Percentiles rank a stretch among this genome's conserved stretches.
phyloP scores from a whole-genome alignment of 2,329 filamentous ascomycete species.

The Aspergillus ruber region DNA sequence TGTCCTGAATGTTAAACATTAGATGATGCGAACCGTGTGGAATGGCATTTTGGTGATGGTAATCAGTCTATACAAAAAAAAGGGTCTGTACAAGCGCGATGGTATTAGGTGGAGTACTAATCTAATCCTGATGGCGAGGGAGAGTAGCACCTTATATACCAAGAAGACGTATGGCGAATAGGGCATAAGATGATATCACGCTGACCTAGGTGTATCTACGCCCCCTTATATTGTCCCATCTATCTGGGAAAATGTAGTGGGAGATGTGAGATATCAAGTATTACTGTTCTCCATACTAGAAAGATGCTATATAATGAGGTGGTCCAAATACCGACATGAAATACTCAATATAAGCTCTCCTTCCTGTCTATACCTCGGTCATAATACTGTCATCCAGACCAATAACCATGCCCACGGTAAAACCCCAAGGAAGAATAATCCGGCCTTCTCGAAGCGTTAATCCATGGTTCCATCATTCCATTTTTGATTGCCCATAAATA shows the following conservation, averaged over 20 bases:
- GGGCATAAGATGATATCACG: not conserved
- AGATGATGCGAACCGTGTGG: not conserved
- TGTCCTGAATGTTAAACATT: not conserved
- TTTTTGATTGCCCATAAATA: not conserved
- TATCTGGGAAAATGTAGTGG: not conserved
- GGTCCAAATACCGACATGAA: too few species aligned
- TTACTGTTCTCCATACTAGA: too few species aligned
- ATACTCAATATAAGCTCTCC: too few species aligned
- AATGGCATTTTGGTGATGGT: not conserved
- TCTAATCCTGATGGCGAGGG: not conserved
- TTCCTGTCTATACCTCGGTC: not conserved
- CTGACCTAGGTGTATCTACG: not conserved
- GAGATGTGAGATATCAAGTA: too few species aligned
- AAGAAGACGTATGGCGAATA: not conserved
- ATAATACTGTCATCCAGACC: not conserved
- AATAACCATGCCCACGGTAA: not conserved
- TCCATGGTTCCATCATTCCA: too few species aligned
- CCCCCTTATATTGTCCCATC: not conserved
- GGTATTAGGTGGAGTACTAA: not conserved
- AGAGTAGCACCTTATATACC: not conserved
- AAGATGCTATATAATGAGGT: too few species aligned
- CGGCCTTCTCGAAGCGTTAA: not conserved
- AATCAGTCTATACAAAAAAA: not conserved
- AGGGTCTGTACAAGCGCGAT: not conserved
- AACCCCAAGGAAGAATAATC: slow-evolving; percentile 3